Conservation (phyloP, 2,329 filamentous ascomycete genomes). For the Diaporthe citrichinensis region DNA sequence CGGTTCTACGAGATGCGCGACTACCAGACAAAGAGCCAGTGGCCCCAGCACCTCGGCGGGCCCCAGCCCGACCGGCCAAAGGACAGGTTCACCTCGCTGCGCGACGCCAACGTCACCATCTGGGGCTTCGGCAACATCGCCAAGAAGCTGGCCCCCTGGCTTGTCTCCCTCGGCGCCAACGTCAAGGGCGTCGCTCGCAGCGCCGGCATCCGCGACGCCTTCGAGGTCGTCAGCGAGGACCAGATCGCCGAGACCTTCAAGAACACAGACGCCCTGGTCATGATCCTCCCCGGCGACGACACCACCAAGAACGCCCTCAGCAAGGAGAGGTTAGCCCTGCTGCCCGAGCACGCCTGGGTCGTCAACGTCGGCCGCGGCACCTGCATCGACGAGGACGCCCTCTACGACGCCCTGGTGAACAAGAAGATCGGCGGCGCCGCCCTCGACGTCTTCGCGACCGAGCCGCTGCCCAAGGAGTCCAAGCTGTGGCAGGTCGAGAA, state of each 20-base stretch:
- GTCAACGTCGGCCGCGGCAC: constrained; percentile 63
- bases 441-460: constrained; percentile 57
- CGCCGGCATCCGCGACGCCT: constrained; percentile 69
- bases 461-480: constrained; percentile 60
- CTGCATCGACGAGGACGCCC: constrained; percentile 53
- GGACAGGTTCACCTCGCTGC: constrained; percentile 68
- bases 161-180: constrained; percentile 68
- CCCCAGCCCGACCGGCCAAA: constrained; percentile 69
- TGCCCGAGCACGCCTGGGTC: constrained; percentile 71
- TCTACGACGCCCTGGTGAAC: constrained; percentile 49
- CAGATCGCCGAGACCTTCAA: constrained; percentile 66
- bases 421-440: constrained; percentile 52
- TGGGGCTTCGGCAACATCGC: constrained; percentile 80
- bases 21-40: constrained; percentile 68
- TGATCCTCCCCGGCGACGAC: constrained; percentile 74
- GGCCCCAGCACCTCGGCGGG: constrained; percentile 74
- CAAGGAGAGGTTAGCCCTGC: constrained; percentile 63
- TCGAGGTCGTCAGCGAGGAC: constrained; percentile 70
- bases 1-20: constrained; percentile 75
- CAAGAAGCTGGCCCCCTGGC: constrained; percentile 69
- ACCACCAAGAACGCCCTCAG: constrained; percentile 70
- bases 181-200: constrained; percentile 71
- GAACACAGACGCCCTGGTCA: constrained; percentile 74
- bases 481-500: constrained; percentile 66
- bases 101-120: constrained; percentile 70